Conservation (phyloP, 2,329 filamentous ascomycete genomes). For the Phoma sp. region DNA sequence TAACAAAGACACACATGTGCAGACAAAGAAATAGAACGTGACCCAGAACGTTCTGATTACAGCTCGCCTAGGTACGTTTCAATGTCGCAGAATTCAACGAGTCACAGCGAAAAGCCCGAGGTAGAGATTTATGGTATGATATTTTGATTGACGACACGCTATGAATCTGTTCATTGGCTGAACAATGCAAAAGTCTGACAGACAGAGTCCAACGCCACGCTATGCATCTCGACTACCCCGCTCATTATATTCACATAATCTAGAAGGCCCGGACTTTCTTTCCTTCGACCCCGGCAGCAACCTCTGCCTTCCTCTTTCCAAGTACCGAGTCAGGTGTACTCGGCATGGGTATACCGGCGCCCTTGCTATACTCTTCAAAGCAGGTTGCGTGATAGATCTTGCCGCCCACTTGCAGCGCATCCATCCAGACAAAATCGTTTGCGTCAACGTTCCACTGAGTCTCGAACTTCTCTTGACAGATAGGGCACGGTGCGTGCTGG, state of each 20-base stretch:
- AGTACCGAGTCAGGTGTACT: conserved; percentile 46
- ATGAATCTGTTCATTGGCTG: neutral
- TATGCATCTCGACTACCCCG: conserved; percentile 17
- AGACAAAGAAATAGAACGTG: too few species aligned
- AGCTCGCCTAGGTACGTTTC: too few species aligned
- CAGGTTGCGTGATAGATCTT: conserved; percentile 91
- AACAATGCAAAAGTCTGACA: neutral
- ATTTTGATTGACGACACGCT: too few species aligned
- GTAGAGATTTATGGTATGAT: too few species aligned
- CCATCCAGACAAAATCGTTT: conserved; percentile 97
- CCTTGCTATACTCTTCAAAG: conserved; percentile 67
- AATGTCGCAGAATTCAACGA: too few species aligned
- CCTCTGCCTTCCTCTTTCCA: conserved; percentile 46
- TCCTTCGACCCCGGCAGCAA: conserved; percentile 28
- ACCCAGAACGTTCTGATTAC: too few species aligned
- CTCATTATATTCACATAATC: neutral
- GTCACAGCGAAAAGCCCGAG: too few species aligned
- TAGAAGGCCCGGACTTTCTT: conserved; percentile 42
- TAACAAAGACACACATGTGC: too few species aligned
- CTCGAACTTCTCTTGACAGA: conserved; percentile 95
- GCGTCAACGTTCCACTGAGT: conserved; percentile 90
- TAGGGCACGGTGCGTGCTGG: conserved; percentile 81
- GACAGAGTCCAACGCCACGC: conserved; percentile 17
- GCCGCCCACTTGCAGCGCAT: conserved; percentile 77
- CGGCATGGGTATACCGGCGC: conserved; percentile 38